phyloP scores from a whole-genome alignment of 768 basidiomycete genomes.

The Boletus sp. region DNA sequence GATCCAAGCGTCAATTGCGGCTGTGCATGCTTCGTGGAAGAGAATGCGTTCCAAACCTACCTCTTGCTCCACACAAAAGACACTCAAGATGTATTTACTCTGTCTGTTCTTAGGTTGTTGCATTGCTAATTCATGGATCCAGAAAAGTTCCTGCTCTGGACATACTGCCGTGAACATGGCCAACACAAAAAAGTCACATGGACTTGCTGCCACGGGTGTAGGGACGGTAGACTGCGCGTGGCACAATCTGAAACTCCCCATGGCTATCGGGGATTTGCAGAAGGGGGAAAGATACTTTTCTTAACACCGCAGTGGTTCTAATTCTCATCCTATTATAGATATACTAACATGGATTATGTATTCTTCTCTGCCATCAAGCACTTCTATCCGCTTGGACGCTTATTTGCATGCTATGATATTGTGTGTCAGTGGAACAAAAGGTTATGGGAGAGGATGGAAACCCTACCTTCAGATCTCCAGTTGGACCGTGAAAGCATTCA shows the following conservation, averaged over 20 bases:
- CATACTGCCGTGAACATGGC: slow-evolving; percentile 9
- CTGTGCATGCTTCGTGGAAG: background rate
- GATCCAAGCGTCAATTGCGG: background rate
- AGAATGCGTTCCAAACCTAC: background rate
- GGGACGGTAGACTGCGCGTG: slow-evolving; percentile 28
- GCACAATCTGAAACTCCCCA: slow-evolving; percentile 18
- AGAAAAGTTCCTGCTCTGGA: background rate
- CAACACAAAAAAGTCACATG: background rate
- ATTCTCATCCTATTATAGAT: background rate
- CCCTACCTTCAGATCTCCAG: too few relatives aligned
- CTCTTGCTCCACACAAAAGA: background rate
- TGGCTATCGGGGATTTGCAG: slow-evolving; percentile 14
- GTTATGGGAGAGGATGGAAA: too few relatives aligned
- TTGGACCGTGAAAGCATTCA: too few relatives aligned
- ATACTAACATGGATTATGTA: background rate
- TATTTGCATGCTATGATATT: too few relatives aligned
- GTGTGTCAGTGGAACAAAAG: too few relatives aligned
- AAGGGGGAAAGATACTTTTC: slow-evolving; percentile 14
- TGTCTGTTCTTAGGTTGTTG: background rate
- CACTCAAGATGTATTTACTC: background rate
- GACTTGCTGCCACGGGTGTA: slow-evolving; percentile 28
- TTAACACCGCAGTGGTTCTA: background rate
- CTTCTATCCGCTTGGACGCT: too few relatives aligned
- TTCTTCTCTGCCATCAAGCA: background rate
- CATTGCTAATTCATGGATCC: too few relatives aligned